A percentile compares a stretch with the other conserved stretches of the same genome.
These are phyloP conservation scores for Saccharata proteae DNA, from an alignment of 2,329 filamentous ascomycete genomes.

Conservation along the genomic window DNA sequence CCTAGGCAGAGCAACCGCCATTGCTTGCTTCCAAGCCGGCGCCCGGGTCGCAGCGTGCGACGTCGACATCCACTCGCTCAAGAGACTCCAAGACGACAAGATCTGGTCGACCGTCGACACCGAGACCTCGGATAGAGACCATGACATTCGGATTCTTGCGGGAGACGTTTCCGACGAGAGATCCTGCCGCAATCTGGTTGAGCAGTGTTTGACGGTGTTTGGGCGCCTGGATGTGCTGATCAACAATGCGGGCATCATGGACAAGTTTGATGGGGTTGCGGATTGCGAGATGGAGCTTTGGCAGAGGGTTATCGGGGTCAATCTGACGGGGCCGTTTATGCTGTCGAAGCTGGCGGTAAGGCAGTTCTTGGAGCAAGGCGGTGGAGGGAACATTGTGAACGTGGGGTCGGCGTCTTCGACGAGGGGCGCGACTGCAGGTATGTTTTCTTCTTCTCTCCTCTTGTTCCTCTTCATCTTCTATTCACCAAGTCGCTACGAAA, in stretches of 20 bases:
- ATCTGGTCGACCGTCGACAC: too few species aligned
- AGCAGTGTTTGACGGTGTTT: constrained; percentile 17
- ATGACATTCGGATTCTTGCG: too few species aligned
- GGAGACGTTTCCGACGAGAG: constrained; percentile 7
- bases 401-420: constrained; percentile 19
- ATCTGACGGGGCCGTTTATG: constrained; percentile 44
- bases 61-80: too few species aligned
- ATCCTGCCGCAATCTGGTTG: constrained; percentile 1
- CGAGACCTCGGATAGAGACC: too few species aligned
- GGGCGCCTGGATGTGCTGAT: constrained; percentile 44
- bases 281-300: constrained; percentile 34
- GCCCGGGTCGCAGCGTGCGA: constrained; percentile 25
- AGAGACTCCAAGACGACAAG: too few species aligned
- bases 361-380: constrained; percentile 26
- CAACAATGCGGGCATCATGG: constrained; percentile 48
- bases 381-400: constrained; percentile 40
- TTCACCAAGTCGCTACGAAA: constrained; percentile 28
- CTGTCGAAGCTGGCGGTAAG: constrained; percentile 40
- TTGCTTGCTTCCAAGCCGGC: constrained; percentile 13
- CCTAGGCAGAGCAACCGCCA: constrained; percentile 7
- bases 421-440: constrained; percentile 5
- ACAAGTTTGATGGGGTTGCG: constrained; percentile 42
- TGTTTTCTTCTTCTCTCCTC: too few species aligned
- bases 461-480: too few species aligned
- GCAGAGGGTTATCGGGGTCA: constrained; percentile 44